Percentiles rank a stretch among this genome's conserved stretches.
Evolutionary conservation across 129 eudicot genomes (phyloP).

Genomic region (Kitagawia praeruptora): DNA sequence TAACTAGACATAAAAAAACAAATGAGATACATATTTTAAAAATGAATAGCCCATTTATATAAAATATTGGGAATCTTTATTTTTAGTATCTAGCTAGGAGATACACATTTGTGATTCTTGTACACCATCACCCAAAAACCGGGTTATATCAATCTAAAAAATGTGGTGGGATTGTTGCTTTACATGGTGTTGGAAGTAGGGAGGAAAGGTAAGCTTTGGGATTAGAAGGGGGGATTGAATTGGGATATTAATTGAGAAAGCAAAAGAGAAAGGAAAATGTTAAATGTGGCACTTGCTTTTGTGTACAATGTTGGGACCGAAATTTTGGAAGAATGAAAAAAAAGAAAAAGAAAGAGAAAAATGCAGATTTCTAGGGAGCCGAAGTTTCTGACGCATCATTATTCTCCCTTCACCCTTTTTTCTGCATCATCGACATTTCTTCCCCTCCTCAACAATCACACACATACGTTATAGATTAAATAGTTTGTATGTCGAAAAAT

Average conservation of each 20-base stretch:
- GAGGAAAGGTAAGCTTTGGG: slow-evolving; percentile 33
- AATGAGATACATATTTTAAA: no score
- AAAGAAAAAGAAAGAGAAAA: neutral
- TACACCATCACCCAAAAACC: no score
- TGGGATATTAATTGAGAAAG: slow-evolving; percentile 17
- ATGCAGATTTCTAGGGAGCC: slow-evolving; percentile 10
- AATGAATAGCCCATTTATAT: no score
- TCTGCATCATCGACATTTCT: neutral
- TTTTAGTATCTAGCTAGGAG: no score
- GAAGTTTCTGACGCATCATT: slow-evolving; percentile 19
- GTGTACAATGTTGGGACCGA: slow-evolving; percentile 10
- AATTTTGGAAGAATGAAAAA: slow-evolving; percentile 2
- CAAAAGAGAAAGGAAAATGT: slow-evolving; percentile 16
- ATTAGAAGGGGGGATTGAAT: slow-evolving; percentile 14
- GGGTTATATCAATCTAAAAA: neutral
- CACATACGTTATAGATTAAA: neutral
- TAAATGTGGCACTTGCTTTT: slow-evolving; percentile 19
- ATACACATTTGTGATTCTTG: no score
- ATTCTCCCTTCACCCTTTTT: neutral
- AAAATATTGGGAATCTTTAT: no score
- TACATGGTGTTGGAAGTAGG: slow-evolving; percentile 2
- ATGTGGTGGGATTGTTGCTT: neutral
- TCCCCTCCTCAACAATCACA: neutral
- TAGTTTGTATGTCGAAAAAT: no score
- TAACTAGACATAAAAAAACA: no score